Conservation (phyloP, 1,284 basidiomycete species). For the Tetrapyrgos nigripes region DNA sequence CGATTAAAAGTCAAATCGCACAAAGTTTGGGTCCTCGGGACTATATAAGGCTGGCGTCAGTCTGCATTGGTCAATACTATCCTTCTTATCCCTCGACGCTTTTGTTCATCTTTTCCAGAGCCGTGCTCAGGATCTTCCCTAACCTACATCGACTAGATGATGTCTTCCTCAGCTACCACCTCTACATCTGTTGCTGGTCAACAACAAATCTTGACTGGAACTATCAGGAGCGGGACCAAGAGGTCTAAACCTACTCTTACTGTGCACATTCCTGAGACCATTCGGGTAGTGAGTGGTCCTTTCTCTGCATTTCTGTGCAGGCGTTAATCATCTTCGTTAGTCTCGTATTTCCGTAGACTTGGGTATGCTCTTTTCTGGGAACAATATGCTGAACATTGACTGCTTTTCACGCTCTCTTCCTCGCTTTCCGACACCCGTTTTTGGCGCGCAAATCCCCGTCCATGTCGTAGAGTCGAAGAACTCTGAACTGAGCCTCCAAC, state of each 20-base stretch:
- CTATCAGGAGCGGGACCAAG: neutral
- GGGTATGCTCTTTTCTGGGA: constrained; percentile 4
- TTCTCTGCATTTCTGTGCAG: neutral
- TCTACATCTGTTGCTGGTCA: neutral
- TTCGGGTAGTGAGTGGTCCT: constrained; percentile 2
- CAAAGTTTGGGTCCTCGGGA: neutral
- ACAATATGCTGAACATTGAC: neutral
- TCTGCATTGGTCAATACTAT: neutral
- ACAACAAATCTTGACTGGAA: neutral
- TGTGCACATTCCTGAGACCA: neutral
- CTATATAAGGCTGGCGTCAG: neutral
- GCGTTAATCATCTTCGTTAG: neutral
- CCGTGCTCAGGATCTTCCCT: constrained; percentile 8
- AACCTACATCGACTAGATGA: neutral
- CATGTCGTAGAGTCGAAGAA: constrained; percentile 2
- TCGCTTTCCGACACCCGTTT: neutral
- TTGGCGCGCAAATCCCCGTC: neutral
- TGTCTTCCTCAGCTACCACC: neutral
- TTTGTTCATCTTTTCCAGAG: neutral
- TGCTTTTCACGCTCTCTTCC: constrained; percentile 1
- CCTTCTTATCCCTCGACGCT: neutral
- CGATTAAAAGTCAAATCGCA: too few relatives aligned
- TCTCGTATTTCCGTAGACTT: constrained; percentile 7
- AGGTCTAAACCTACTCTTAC: neutral
- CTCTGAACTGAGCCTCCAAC: neutral